Evolutionary conservation across 306 rosid genomes (phyloP), one percentile per base, ranked within the genome.

Genomic region (Cercis canadensis): DNA sequence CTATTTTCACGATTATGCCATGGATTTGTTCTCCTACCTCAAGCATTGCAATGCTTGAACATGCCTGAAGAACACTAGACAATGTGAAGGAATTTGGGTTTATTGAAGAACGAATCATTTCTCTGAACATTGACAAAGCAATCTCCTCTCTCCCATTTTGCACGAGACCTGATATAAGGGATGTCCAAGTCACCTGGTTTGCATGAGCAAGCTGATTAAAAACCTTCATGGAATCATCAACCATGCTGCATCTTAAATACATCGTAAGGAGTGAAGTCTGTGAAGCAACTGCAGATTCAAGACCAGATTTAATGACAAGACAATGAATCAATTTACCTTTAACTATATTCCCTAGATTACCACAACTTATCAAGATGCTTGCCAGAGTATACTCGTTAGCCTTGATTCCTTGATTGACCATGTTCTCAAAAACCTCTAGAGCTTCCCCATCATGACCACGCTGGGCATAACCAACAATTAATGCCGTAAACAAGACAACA

Each of bases 171-270:
- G 76, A 87, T 19, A 89, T 57, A 67, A 89, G 81, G 61, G 96
- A 89, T 53, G 96, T 84, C 96, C 96, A 89, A 8, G 89, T 89
- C 69, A 86, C 90, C 60, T 80, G 85, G 52, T 81, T 89, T 53
- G 92, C 89, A 75, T 73, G 49, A 69, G 63, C 62, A 77, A 89
- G 53, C 44, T 60, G 66, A 67, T 74, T 65, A 67, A 89, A 89
- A 24, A 89, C 84, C 75, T 63, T 70, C 14, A 89, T 65, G 45
- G 88, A 85, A 73, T 89, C 92, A 66, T 82, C 82, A 61, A 86
- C 75, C 81, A 80, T 71, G 57, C 74, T 64, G 70, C 89, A 86
- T 62, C 84, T 84, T 51, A 86, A 75, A 80, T 89, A 84, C 96
- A 89, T 82, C 6, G 96, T 86, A 52, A 86, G 85, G 39, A 86